These are phyloP conservation scores for Cladosporium phlei DNA, from an alignment of 2,329 filamentous ascomycete species.

Conservation along the genomic window DNA sequence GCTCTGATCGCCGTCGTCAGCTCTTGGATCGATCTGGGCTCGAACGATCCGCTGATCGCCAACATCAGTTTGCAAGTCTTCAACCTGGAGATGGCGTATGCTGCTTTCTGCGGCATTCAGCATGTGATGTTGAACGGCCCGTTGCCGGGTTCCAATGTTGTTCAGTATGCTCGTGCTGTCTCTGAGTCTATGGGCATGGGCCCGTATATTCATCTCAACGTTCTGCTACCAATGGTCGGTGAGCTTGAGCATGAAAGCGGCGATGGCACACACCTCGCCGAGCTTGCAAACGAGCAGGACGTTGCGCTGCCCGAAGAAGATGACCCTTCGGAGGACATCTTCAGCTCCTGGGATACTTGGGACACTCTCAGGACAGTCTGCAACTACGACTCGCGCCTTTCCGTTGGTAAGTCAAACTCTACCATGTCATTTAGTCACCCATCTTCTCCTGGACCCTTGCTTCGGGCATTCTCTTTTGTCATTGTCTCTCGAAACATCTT, in stretches of 20 bases:
- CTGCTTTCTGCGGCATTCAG: slow-evolving; percentile 85
- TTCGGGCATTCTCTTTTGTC: slow-evolving; percentile 1
- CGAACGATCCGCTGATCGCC: slow-evolving; percentile 73
- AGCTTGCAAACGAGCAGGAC: slow-evolving; percentile 35
- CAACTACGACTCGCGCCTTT: slow-evolving; percentile 75
- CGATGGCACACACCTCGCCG: slow-evolving; percentile 51
- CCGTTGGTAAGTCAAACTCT: slow-evolving; percentile 63
- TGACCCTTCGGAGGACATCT: slow-evolving; percentile 55
- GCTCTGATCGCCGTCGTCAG: slow-evolving; percentile 77
- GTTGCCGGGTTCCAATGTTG: slow-evolving; percentile 42
- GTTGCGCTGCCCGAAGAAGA: slow-evolving; percentile 13
- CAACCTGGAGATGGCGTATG: slow-evolving; percentile 87
- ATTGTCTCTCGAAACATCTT: background rate
- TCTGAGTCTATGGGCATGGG: slow-evolving; percentile 73
- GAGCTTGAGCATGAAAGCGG: slow-evolving; percentile 55
- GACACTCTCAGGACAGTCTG: slow-evolving; percentile 79
- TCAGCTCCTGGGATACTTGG: slow-evolving; percentile 90
- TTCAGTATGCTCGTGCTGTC: slow-evolving; percentile 79
- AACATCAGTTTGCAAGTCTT: slow-evolving; percentile 85
- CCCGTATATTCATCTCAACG: slow-evolving; percentile 70
- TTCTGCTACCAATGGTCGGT: slow-evolving; percentile 80
- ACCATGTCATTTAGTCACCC: slow-evolving; percentile 37
- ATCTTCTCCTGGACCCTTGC: slow-evolving; percentile 4
- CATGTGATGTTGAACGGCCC: slow-evolving; percentile 81
- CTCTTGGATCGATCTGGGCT: slow-evolving; percentile 87